A percentile compares a stretch with the other conserved stretches of the same genome.
phyloP scores from a whole-genome alignment of 2,329 filamentous ascomycete species.

The Aspergillus ustus region DNA sequence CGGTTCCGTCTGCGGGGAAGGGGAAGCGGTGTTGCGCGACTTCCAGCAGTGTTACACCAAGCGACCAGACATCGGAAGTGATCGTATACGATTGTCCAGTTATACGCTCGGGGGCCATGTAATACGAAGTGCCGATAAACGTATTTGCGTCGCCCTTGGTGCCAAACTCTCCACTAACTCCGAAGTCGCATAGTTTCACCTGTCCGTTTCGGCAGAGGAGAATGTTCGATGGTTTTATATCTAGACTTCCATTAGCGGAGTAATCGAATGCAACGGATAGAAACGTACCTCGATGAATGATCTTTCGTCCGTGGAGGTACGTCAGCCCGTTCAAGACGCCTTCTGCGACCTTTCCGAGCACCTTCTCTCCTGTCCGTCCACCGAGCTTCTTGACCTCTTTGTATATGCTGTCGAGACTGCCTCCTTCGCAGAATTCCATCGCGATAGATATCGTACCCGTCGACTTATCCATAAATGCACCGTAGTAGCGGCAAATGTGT shows the following conservation, averaged over 20 bases:
- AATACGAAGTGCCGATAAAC: constrained; percentile 98
- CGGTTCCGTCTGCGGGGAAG: constrained; percentile 94
- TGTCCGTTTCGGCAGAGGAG: constrained; percentile 88
- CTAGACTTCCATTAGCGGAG: constrained; percentile 43
- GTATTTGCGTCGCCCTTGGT: constrained; percentile 99
- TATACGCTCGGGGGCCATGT: constrained; percentile 98
- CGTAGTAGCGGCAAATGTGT: constrained; percentile 97
- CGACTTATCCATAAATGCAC: constrained; percentile 94
- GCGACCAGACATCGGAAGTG: constrained; percentile 97
- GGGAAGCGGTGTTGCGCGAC: constrained; percentile 99
- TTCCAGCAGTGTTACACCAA: constrained; percentile 95
- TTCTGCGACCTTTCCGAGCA: constrained; percentile 94
- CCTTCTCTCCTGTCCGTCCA: constrained; percentile 93
- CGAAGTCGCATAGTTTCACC: constrained; percentile 98
- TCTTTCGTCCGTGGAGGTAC: constrained; percentile 92
- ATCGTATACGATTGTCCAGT: constrained; percentile 98
- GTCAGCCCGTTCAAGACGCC: constrained; percentile 92
- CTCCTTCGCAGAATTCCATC: constrained; percentile 99
- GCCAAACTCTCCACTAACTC: constrained; percentile 95
- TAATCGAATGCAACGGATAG: neutral
- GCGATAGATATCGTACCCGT: constrained; percentile 96
- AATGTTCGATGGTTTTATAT: constrained; percentile 98
- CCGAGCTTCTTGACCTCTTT: constrained; percentile 95
- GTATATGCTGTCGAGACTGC: constrained; percentile 95
- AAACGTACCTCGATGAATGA: constrained; percentile 77